Evolutionary conservation across 2,329 filamentous ascomycete genomes (phyloP).

Genomic region (Apiospora phragmitis): DNA sequence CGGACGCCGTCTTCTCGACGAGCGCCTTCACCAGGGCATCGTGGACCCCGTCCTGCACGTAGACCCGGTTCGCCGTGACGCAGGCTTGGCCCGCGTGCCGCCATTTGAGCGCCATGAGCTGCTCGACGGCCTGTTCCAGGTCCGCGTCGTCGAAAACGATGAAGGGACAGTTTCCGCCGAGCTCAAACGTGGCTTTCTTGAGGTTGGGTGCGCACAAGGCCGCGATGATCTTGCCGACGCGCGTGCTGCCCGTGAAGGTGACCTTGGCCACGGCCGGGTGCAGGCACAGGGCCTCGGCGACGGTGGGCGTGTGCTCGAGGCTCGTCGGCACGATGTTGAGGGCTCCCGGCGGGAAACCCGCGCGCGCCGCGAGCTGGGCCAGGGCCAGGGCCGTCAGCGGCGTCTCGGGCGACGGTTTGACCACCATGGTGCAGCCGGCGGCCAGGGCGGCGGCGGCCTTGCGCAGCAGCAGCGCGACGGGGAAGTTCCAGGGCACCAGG

Average conservation of each 20-base stretch:
- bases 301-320: conserved; percentile 42
- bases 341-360: conserved; percentile 74
- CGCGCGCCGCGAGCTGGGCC: conserved; percentile 65
- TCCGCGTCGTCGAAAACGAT: conserved; percentile 70
- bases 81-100: conserved; percentile 64
- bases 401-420: conserved; percentile 73
- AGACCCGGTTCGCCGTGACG: conserved; percentile 65
- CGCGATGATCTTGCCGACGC: conserved; percentile 68
- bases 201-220: conserved; percentile 62
- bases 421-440: conserved; percentile 73
- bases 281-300: conserved; percentile 48
- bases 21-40: conserved; percentile 59
- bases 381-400: conserved; percentile 71
- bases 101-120: conserved; percentile 39
- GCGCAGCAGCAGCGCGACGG: conserved; percentile 65
- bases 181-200: conserved; percentile 70
- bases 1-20: conserved; percentile 48
- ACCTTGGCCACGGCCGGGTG: conserved; percentile 59
- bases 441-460: conserved; percentile 69
- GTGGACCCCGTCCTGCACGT: conserved; percentile 63
- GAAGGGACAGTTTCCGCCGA: conserved; percentile 70
- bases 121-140: conserved; percentile 57
- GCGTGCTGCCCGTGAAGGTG: conserved; percentile 73
- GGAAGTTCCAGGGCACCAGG: conserved; percentile 70
- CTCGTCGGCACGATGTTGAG: conserved; percentile 54